A percentile compares a stretch with the other conserved stretches of the same genome.
These are phyloP conservation scores for Cladophialophora yegresii DNA, from an alignment of 2,329 filamentous ascomycete genomes.

Conservation along the genomic window DNA sequence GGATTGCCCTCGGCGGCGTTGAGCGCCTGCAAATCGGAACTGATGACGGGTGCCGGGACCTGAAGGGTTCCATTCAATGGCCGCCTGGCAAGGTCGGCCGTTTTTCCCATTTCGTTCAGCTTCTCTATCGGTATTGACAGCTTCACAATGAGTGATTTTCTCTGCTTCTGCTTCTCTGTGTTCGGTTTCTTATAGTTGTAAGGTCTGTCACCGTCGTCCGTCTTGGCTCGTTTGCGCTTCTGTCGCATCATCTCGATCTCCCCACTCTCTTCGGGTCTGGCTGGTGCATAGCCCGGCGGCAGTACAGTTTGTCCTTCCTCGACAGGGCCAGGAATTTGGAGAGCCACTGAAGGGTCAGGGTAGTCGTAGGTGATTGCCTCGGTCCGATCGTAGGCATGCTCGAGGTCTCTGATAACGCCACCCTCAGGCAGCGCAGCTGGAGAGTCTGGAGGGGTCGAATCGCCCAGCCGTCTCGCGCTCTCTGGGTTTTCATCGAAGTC, in stretches of 20 bases:
- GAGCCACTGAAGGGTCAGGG: conserved; percentile 36
- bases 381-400: conserved; percentile 40
- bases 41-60: conserved; percentile 33
- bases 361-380: conserved; percentile 43
- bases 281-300: conserved; percentile 22
- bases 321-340: conserved; percentile 9
- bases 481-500: conserved; percentile 36
- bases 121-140: conserved; percentile 34
- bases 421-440: conserved; percentile 37
- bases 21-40: conserved; percentile 37
- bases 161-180: conserved; percentile 25
- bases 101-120: conserved; percentile 31
- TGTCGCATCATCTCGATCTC: conserved; percentile 35
- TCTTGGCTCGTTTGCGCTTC: conserved; percentile 37
- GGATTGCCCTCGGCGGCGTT: conserved; percentile 37
- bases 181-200: conserved; percentile 24
- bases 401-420: conserved; percentile 38
- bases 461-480: conserved; percentile 15
- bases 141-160: conserved; percentile 36
- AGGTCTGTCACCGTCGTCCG: conserved; percentile 35
- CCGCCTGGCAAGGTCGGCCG: conserved; percentile 22
- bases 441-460: conserved; percentile 14
- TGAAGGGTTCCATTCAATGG: conserved; percentile 27
- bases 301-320: conserved; percentile 27
- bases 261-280: conserved; percentile 18